Conservation (phyloP, 352 stramenopile species). For the Phytophthora idaei region DNA sequence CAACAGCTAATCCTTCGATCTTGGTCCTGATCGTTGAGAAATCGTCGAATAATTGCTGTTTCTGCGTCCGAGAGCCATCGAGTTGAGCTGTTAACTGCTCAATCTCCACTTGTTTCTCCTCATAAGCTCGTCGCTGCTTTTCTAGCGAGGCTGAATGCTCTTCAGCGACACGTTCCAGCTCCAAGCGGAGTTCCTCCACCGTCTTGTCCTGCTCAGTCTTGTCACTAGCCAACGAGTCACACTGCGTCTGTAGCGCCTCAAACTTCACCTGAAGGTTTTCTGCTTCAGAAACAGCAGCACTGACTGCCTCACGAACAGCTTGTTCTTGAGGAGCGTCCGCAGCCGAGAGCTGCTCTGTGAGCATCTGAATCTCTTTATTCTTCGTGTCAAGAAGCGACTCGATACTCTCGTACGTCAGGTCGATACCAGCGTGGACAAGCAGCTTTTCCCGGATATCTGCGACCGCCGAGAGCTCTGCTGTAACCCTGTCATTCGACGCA, state of each 20-base stretch:
- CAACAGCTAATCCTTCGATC: slow-evolving; percentile 18
- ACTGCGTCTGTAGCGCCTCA: slow-evolving; percentile 21
- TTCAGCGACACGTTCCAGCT: slow-evolving; percentile 35
- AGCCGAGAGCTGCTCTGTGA: slow-evolving; percentile 37
- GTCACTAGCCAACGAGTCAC: slow-evolving; percentile 12
- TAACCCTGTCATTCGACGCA: slow-evolving; percentile 20
- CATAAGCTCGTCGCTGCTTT: slow-evolving; percentile 13
- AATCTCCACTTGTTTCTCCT: slow-evolving; percentile 13
- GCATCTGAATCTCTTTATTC: slow-evolving; percentile 49
- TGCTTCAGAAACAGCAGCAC: slow-evolving; percentile 24
- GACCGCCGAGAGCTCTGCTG: slow-evolving; percentile 36
- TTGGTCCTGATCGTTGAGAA: slow-evolving; percentile 26
- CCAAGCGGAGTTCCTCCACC: slow-evolving; percentile 21
- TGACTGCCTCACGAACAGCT: slow-evolving; percentile 28
- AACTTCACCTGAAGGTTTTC: slow-evolving; percentile 27
- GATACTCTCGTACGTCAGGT: slow-evolving; percentile 51
- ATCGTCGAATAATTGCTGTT: slow-evolving; percentile 20
- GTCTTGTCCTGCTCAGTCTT: slow-evolving; percentile 21
- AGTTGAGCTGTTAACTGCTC: slow-evolving; percentile 17
- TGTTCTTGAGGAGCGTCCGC: slow-evolving; percentile 25
- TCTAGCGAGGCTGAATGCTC: slow-evolving; percentile 26
- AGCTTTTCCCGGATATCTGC: slow-evolving; percentile 51
- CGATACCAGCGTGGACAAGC: slow-evolving; percentile 43
- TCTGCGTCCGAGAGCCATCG: slow-evolving; percentile 11
- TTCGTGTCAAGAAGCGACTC: slow-evolving; percentile 55